phyloP scores from a whole-genome alignment of 192 early-diverging fungal species.

The Phycomyces nitens region DNA sequence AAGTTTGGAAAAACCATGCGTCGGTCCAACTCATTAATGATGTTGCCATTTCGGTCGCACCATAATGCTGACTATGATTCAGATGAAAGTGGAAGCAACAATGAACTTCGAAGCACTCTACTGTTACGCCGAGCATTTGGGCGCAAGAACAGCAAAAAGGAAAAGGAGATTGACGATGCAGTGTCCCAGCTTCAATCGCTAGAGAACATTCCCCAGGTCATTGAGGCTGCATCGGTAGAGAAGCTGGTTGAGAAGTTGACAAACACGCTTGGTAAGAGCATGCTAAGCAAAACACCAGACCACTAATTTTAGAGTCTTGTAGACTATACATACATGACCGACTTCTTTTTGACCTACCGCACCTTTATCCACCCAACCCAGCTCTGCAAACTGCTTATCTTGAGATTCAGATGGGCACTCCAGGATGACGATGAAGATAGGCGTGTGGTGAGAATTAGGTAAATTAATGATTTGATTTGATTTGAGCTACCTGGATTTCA shows the following conservation, averaged over 20 bases:
- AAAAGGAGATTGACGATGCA: neutral
- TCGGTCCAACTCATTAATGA: neutral
- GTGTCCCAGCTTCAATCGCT: neutral
- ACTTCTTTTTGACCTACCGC: conserved; percentile 63
- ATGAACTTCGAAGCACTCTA: neutral
- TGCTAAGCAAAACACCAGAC: neutral
- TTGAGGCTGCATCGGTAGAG: conserved; percentile 50
- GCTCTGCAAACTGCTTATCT: conserved; percentile 48
- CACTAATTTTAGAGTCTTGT: too few species aligned
- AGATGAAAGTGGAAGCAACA: neutral
- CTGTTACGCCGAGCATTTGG: conserved; percentile 15
- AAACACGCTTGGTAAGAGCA: conserved; percentile 34
- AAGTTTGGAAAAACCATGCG: conserved; percentile 1
- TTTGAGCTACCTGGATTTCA: too few species aligned
- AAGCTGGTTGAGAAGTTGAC: conserved; percentile 56
- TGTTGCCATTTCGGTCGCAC: neutral
- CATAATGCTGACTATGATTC: neutral
- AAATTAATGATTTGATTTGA: neutral
- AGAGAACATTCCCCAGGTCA: conserved; percentile 15
- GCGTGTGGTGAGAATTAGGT: conserved; percentile 52
- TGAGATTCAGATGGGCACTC: conserved; percentile 57
- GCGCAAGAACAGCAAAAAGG: neutral
- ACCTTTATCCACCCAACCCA: conserved; percentile 49
- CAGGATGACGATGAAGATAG: conserved; percentile 42
- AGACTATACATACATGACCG: conserved; percentile 61